A percentile compares a stretch with the other conserved stretches of the same genome.
Evolutionary conservation across 495 filamentous ascomycete genomes (phyloP).

Genomic region (Podospora conica): DNA sequence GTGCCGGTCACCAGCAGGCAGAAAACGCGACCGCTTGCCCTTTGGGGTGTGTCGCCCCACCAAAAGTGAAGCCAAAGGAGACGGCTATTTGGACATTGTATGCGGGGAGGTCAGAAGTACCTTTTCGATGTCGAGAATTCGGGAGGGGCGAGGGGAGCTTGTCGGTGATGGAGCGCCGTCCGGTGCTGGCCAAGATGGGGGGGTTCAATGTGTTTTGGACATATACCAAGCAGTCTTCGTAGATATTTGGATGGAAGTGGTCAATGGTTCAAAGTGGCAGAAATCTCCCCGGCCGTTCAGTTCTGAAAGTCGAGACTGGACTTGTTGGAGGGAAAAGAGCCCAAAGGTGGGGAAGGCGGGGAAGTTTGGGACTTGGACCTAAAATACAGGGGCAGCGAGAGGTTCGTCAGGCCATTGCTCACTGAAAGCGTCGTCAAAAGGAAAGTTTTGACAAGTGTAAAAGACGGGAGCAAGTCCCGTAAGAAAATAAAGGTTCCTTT

Average conservation of each 20-base stretch:
- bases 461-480: no score
- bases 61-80: not conserved
- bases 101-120: not conserved
- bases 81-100: conserved; percentile 17
- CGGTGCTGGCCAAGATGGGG: not conserved
- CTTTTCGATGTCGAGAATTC: not conserved
- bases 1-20: conserved; percentile 6
- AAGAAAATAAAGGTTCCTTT: not conserved
- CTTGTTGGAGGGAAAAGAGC: not conserved
- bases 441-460: not conserved
- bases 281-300: not conserved
- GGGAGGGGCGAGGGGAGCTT: not conserved
- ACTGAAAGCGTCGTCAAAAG: not conserved
- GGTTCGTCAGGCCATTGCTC: not conserved
- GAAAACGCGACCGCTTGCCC: conserved; percentile 30
- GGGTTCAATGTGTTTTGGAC: not conserved
- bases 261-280: not conserved
- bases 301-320: not conserved
- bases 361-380: not conserved
- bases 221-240: no score
- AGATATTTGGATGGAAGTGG: no score
- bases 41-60: conserved; percentile 18
- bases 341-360: not conserved
- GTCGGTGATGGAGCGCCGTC: not conserved
- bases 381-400: not conserved